Evolutionary conservation across 2,329 filamentous ascomycete genomes (phyloP).

Genomic region (Epichloe sibirici): DNA sequence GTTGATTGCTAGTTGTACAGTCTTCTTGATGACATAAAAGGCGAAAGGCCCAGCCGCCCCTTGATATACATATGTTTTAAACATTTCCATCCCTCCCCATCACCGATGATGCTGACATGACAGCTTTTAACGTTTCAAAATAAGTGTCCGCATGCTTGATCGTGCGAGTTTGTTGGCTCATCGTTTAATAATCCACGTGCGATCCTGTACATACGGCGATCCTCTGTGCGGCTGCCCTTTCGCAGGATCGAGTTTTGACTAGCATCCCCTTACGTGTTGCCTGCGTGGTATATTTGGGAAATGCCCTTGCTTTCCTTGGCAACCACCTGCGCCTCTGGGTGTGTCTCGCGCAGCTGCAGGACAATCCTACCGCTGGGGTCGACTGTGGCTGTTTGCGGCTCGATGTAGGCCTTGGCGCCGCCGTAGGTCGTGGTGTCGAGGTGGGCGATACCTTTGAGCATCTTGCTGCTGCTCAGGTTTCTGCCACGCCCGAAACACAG

Average conservation of each 20-base stretch:
- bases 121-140: neutral
- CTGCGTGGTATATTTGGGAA: conserved; percentile 19
- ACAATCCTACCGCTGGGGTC: conserved; percentile 38
- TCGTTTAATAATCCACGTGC: conserved; percentile 18
- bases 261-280: conserved; percentile 10
- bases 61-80: conserved; percentile 4
- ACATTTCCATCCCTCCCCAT: neutral
- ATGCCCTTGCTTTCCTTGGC: conserved; percentile 32
- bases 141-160: neutral
- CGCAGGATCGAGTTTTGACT: conserved; percentile 4
- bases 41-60: neutral
- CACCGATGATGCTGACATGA: neutral
- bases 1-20: conserved; percentile 8
- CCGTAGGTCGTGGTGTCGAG: conserved; percentile 37
- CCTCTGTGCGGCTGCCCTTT: conserved; percentile 5
- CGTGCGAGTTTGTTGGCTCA: neutral
- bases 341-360: conserved; percentile 29
- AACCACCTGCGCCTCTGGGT: conserved; percentile 28
- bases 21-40: conserved; percentile 5
- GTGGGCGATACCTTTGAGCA: conserved; percentile 23
- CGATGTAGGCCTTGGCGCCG: conserved; percentile 42
- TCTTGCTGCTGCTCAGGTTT: conserved; percentile 13
- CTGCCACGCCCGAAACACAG: conserved; percentile 10
- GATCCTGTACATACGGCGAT: conserved; percentile 14
- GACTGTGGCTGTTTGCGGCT: conserved; percentile 30